Conservation (phyloP, 441 rosid genomes). For the Gossypium gossypioides region DNA sequence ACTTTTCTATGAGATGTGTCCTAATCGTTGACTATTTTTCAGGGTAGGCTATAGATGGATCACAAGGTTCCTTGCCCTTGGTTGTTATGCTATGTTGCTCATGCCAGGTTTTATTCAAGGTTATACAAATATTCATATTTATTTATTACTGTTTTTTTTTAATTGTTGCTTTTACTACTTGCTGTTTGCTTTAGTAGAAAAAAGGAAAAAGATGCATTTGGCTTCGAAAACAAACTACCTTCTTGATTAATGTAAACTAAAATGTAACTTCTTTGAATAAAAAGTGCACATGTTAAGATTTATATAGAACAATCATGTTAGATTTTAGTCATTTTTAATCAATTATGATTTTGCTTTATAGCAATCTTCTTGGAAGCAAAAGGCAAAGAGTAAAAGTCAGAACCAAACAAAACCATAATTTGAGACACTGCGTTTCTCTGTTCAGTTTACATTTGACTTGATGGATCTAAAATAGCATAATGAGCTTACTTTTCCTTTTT, state of each 20-base stretch:
- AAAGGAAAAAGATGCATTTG: background rate
- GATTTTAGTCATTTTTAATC: background rate
- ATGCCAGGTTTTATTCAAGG: conserved; percentile 98
- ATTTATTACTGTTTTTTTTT: background rate
- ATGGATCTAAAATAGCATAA: conserved; percentile 13
- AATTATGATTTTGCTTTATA: conserved; percentile 5
- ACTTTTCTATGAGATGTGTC: conserved; percentile 8
- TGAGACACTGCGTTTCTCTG: background rate
- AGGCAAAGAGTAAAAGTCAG: background rate
- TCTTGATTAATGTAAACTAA: background rate
- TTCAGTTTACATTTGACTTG: background rate
- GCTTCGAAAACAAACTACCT: background rate
- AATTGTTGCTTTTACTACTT: conserved; percentile 5
- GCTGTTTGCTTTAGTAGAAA: background rate
- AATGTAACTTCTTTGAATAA: background rate
- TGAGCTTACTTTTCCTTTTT: conserved; percentile 23
- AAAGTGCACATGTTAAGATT: background rate
- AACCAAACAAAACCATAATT: background rate
- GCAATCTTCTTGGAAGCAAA: conserved; percentile 1
- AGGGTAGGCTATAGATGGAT: conserved; percentile 98
- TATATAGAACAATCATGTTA: background rate
- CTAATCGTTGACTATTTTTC: conserved; percentile 43
- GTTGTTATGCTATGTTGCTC: conserved; percentile 69
- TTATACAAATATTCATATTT: conserved; percentile 10
- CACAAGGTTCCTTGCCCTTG: conserved; percentile 76